Evolutionary conservation across 108 stramenopile species (phyloP).

Genomic region (Cyclostephanos tholiformis): DNA sequence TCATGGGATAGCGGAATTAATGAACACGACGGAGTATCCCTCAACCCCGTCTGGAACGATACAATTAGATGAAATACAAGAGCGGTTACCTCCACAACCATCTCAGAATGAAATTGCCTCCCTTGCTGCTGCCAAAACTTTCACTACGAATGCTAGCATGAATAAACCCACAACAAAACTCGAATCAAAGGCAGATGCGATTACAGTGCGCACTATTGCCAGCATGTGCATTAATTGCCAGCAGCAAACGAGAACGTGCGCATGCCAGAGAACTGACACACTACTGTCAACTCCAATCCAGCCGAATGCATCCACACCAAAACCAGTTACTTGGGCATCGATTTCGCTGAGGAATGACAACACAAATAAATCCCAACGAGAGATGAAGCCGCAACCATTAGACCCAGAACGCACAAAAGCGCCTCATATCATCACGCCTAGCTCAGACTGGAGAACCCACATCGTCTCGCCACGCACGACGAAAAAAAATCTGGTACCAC

Average conservation of each 20-base stretch:
- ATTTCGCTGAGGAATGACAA: conserved; percentile 30
- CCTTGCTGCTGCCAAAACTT: background rate
- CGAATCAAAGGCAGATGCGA: background rate
- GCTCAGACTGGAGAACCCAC: conserved; percentile 47
- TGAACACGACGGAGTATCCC: background rate
- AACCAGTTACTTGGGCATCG: conserved; percentile 50
- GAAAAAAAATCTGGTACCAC: conserved; percentile 17
- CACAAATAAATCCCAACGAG: background rate
- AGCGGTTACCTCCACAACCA: background rate
- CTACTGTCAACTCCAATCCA: background rate
- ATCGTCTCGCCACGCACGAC: conserved; percentile 27
- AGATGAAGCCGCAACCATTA: background rate
- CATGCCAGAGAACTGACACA: background rate
- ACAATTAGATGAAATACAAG: background rate
- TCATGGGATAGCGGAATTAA: background rate
- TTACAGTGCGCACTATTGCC: background rate
- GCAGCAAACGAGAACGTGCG: background rate
- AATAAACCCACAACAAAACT: background rate
- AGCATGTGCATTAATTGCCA: background rate
- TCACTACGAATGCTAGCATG: conserved; percentile 26
- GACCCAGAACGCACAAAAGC: background rate
- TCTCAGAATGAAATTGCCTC: background rate
- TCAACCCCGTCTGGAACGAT: background rate
- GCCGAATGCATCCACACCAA: conserved; percentile 26
- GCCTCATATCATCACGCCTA: conserved; percentile 15